A percentile compares a stretch with the other conserved stretches of the same genome.
These are phyloP conservation scores for Tritrichomonas foetus DNA, from an alignment of 208 protist species.

Conservation along the genomic window DNA sequence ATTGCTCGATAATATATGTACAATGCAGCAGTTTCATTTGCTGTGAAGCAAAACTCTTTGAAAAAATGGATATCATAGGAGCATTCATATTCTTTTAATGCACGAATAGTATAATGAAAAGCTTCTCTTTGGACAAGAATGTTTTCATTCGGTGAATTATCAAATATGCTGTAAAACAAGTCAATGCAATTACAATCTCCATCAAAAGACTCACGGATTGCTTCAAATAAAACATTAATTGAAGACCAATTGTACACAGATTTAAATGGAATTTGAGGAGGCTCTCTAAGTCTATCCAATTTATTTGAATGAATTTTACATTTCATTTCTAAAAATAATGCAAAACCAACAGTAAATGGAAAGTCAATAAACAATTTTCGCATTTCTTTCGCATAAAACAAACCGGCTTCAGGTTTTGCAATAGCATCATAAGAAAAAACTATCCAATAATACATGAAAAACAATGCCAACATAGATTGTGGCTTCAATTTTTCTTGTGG, in stretches of 20 bases:
- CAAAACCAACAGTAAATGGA: background rate
- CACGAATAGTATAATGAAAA: background rate
- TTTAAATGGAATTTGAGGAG: background rate
- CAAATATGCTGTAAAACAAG: background rate
- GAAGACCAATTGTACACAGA: background rate
- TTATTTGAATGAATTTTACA: background rate
- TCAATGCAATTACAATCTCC: background rate
- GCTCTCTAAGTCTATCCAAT: background rate
- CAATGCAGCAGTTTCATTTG: background rate
- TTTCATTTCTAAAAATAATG: background rate
- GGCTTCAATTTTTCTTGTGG: background rate
- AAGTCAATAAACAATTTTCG: background rate
- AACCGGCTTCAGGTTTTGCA: background rate
- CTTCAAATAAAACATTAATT: background rate
- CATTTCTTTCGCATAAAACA: background rate
- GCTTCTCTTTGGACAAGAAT: background rate
- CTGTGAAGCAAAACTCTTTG: background rate
- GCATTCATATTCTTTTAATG: background rate
- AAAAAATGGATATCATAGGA: background rate
- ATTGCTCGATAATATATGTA: background rate
- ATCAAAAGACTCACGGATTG: background rate
- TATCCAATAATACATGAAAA: constrained; percentile 12
- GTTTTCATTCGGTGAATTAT: background rate
- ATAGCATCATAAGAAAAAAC: background rate
- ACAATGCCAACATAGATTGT: background rate